These are phyloP conservation scores for Orychophragmus violaceus DNA, from an alignment of 345 rosid species.

Conservation along the genomic window DNA sequence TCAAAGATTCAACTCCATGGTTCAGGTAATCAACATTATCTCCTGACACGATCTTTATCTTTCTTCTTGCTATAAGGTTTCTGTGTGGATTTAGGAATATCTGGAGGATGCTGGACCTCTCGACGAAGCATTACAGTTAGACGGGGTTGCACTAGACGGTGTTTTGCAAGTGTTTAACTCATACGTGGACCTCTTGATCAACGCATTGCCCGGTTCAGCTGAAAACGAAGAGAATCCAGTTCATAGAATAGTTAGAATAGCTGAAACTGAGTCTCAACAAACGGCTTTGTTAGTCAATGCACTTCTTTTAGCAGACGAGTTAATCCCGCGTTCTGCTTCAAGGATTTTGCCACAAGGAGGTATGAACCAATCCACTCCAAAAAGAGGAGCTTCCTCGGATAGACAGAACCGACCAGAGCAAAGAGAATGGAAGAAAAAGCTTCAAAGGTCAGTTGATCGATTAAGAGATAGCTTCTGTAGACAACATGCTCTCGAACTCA, in stretches of 20 bases:
- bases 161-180: conserved; percentile 60
- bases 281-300: conserved; percentile 82
- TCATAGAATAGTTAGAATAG: conserved; percentile 60
- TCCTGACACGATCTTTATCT: background rate
- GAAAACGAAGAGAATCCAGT: conserved; percentile 64
- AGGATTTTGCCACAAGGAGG: conserved; percentile 57
- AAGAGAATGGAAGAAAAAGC: conserved; percentile 80
- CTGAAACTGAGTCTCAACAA: conserved; percentile 80
- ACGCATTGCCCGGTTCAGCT: conserved; percentile 68
- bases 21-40: conserved; percentile 49
- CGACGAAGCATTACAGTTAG: conserved; percentile 67
- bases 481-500: conserved; percentile 81
- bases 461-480: conserved; percentile 91
- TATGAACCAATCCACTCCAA: conserved; percentile 40
- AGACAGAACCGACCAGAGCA: conserved; percentile 71
- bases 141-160: conserved; percentile 73
- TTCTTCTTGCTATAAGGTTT: background rate
- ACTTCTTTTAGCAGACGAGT: conserved; percentile 73
- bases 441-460: conserved; percentile 69
- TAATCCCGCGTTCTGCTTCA: conserved; percentile 75
- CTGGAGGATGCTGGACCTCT: conserved; percentile 79
- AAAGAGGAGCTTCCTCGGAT: conserved; percentile 48
- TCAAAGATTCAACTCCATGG: conserved; percentile 67
- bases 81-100: conserved; percentile 45
- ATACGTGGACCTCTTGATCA: conserved; percentile 66